Percentiles rank a stretch among this genome's conserved stretches.
Evolutionary conservation across 257 asterid species (phyloP).

Genomic region (Datura wrightii): DNA sequence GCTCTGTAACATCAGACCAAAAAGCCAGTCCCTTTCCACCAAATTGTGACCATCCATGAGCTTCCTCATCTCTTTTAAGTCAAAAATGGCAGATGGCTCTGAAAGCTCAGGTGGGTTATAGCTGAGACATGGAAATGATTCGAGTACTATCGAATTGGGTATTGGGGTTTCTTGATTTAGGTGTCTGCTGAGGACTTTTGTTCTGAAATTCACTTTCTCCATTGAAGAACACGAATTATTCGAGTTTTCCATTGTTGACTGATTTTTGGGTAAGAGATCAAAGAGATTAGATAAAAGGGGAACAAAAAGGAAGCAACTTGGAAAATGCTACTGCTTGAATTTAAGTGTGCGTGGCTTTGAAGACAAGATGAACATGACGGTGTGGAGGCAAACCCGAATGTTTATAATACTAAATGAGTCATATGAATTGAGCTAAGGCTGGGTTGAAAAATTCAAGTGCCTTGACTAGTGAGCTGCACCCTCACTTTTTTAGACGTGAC

Average conservation of each 20-base stretch:
- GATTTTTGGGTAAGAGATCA: not conserved
- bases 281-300: not conserved
- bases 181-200: slow-evolving; percentile 69
- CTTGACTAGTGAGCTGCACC: no score
- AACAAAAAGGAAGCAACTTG: not conserved
- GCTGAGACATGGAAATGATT: slow-evolving; percentile 69
- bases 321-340: not conserved
- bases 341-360: no score
- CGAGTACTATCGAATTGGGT: slow-evolving; percentile 33
- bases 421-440: no score
- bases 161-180: slow-evolving; percentile 46
- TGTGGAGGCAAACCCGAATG: no score
- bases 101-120: slow-evolving; percentile 81
- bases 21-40: slow-evolving; percentile 87
- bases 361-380: no score
- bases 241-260: not conserved
- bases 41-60: slow-evolving; percentile 84
- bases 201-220: slow-evolving; percentile 76
- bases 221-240: slow-evolving; percentile 31
- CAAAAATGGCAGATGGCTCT: slow-evolving; percentile 57
- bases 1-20: slow-evolving; percentile 71
- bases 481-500: no score
- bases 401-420: no score
- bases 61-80: slow-evolving; percentile 67
- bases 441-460: no score